Evolutionary conservation across 352 stramenopile species (phyloP).

Genomic region (Phytophthora constricta): DNA sequence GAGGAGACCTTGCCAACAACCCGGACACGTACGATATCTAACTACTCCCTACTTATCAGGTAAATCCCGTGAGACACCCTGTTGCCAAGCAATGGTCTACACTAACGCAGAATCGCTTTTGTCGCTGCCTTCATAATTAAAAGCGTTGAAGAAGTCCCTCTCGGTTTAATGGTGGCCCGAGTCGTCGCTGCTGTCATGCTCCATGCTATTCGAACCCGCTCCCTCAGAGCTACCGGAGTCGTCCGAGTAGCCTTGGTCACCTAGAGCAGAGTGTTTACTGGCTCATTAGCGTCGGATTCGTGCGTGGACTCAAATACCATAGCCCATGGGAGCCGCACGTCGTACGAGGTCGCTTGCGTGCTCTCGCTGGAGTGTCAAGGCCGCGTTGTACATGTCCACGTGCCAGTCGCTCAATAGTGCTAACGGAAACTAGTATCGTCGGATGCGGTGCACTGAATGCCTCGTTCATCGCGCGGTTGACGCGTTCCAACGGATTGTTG

Average conservation of each 20-base stretch:
- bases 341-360: neutral
- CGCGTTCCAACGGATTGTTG: neutral
- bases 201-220: neutral
- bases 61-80: neutral
- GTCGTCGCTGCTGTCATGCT: neutral
- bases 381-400: neutral
- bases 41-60: neutral
- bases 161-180: neutral
- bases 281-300: neutral
- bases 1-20: neutral
- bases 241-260: neutral
- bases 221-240: neutral
- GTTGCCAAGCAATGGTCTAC: neutral
- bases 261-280: neutral
- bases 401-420: neutral
- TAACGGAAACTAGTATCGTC: neutral
- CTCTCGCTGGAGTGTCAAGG: neutral
- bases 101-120: neutral
- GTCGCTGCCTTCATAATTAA: neutral
- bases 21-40: neutral
- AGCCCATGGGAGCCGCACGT: neutral
- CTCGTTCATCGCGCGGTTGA: neutral
- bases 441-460: neutral
- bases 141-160: neutral
- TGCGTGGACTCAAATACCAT: neutral